phyloP scores from a whole-genome alignment of 441 rosid genomes.

The Corymbia calophylla region DNA sequence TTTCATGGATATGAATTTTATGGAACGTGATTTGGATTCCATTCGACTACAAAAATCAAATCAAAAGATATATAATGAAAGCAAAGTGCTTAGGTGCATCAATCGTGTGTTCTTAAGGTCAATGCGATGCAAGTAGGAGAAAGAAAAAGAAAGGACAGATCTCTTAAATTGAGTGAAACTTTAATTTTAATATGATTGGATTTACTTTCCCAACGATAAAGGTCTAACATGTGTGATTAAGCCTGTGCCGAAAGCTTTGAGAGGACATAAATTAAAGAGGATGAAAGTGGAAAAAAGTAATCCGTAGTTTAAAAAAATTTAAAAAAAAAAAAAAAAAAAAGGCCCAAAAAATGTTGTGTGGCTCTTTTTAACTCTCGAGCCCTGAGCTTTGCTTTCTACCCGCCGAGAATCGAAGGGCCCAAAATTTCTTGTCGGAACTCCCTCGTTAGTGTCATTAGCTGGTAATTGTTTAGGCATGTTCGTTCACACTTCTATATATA shows the following conservation, averaged over 20 bases:
- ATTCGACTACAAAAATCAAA: not conserved
- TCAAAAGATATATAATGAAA: not conserved
- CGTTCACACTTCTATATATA: not conserved
- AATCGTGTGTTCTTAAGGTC: not conserved
- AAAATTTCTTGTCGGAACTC: not conserved
- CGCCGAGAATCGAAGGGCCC: not conserved
- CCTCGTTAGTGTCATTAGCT: not conserved
- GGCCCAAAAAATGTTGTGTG: not conserved
- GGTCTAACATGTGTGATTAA: not conserved
- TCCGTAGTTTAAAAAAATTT: not conserved
- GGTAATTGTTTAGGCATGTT: not conserved
- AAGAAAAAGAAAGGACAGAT: not conserved
- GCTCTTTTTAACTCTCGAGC: not conserved
- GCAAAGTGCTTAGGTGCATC: not conserved
- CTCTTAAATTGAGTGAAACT: not conserved
- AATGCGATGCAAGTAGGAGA: not conserved
- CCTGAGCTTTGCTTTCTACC: not conserved
- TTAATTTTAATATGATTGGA: not conserved
- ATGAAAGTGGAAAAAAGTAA: not conserved
- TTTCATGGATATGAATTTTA: not conserved
- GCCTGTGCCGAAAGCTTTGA: not conserved
- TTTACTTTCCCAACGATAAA: not conserved
- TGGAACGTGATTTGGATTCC: not conserved
- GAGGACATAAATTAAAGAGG: not conserved
- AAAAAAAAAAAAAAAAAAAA: not conserved